These are phyloP conservation scores for Aspergillus melleus DNA, from an alignment of 2,329 filamentous ascomycete genomes.

Conservation along the genomic window DNA sequence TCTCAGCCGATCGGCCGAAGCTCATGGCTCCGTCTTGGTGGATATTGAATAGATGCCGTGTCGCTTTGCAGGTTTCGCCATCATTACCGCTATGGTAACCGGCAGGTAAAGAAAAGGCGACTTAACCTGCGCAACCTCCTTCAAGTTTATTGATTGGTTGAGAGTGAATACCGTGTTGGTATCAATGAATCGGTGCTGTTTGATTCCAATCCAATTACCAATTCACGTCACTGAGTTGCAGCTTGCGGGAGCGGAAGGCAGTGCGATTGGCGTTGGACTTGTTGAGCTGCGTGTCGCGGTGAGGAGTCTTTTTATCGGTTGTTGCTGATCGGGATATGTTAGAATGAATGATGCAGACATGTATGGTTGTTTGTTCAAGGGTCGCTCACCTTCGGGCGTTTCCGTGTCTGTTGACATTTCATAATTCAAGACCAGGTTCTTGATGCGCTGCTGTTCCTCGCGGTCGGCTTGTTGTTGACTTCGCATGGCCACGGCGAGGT, in stretches of 20 bases:
- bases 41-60: not conserved
- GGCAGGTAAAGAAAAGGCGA: not conserved
- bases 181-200: not conserved
- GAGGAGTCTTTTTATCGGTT: slow-evolving; percentile 44
- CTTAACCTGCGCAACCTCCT: not conserved
- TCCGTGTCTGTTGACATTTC: slow-evolving; percentile 82
- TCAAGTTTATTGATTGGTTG: not conserved
- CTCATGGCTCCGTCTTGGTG: not conserved
- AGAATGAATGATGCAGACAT: slow-evolving; percentile 30
- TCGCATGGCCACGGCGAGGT: slow-evolving; percentile 94
- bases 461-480: slow-evolving; percentile 91
- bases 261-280: slow-evolving; percentile 65
- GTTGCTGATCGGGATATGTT: slow-evolving; percentile 28
- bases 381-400: slow-evolving; percentile 73
- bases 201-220: slow-evolving; percentile 62
- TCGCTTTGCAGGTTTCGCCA: not conserved
- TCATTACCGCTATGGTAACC: not conserved
- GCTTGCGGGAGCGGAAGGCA: slow-evolving; percentile 80
- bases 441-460: slow-evolving; percentile 97
- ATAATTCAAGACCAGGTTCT: slow-evolving; percentile 94
- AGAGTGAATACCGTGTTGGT: not conserved
- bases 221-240: slow-evolving; percentile 95
- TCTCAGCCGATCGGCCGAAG: not conserved
- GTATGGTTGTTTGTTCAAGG: not conserved
- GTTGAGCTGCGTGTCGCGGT: slow-evolving; percentile 48